Evolutionary conservation across 352 stramenopile genomes (phyloP).

Genomic region (Globisporangium ultimum): DNA sequence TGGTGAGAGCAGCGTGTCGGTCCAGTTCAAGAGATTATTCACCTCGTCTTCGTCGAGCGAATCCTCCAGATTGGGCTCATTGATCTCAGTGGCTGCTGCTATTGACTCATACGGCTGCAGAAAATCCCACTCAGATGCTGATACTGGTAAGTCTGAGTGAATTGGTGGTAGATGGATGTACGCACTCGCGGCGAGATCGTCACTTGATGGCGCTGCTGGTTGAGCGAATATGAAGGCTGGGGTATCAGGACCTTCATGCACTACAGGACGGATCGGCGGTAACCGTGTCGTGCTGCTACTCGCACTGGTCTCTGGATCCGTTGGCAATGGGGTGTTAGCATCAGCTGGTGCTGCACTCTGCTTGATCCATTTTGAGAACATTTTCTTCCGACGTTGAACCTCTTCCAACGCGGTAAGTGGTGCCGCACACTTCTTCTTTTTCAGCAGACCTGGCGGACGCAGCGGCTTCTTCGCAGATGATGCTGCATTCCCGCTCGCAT

Average conservation of each 20-base stretch:
- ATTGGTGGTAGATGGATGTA: constrained; percentile 10
- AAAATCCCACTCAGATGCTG: constrained; percentile 17
- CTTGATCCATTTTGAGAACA: constrained; percentile 78
- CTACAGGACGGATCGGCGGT: constrained; percentile 10
- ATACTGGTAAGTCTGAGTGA: neutral
- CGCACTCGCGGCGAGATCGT: neutral
- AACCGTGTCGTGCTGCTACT: neutral
- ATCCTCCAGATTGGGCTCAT: constrained; percentile 39
- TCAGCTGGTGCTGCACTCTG: neutral
- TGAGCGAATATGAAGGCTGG: no score
- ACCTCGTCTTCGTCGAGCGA: constrained; percentile 76
- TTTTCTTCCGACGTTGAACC: constrained; percentile 62
- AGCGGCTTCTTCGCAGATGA: neutral
- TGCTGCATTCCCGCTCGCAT: neutral
- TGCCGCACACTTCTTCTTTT: constrained; percentile 26
- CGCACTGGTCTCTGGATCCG: neutral
- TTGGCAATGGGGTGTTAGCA: neutral
- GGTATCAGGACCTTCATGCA: neutral
- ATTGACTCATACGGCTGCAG: constrained; percentile 13
- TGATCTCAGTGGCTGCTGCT: constrained; percentile 4
- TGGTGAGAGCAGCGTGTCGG: constrained; percentile 55
- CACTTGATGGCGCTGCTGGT: neutral
- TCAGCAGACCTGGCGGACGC: constrained; percentile 20
- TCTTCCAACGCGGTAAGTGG: constrained; percentile 42
- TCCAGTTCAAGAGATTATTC: constrained; percentile 80